Percentiles rank a stretch among this genome's conserved stretches.
Conservation (phyloP, 2,329 filamentous ascomycete genomes). For the Davidsoniella neocaledoniae region DNA sequence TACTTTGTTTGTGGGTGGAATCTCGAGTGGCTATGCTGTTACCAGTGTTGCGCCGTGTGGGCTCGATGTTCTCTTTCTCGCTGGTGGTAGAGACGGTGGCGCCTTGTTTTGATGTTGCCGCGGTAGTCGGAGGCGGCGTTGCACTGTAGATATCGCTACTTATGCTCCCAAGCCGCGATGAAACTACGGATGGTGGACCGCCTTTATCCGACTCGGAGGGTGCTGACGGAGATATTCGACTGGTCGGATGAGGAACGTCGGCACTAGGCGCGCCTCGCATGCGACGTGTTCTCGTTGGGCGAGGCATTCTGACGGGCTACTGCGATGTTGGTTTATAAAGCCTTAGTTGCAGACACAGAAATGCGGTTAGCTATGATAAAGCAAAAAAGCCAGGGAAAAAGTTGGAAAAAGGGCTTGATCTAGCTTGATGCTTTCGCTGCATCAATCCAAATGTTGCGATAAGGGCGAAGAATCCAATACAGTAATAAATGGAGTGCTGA, state of each 20-base stretch:
- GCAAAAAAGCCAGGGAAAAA: too few relatives aligned
- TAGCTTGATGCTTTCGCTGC: too few relatives aligned
- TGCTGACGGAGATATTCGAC: background rate
- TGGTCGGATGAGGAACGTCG: conserved; percentile 4
- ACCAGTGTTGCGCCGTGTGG: background rate
- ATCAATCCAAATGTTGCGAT: too few relatives aligned
- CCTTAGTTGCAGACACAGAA: too few relatives aligned
- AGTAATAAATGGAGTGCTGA: too few relatives aligned
- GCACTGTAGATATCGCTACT: conserved; percentile 12
- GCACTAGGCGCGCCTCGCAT: conserved; percentile 10
- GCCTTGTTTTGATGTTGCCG: background rate
- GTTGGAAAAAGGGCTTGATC: too few relatives aligned
- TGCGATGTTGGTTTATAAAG: too few relatives aligned
- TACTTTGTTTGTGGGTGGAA: background rate
- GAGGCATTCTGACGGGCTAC: conserved; percentile 10
- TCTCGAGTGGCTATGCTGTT: background rate
- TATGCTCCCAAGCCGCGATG: conserved; percentile 12
- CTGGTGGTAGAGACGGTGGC: background rate
- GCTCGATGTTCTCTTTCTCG: conserved; percentile 9
- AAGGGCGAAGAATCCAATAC: too few relatives aligned
- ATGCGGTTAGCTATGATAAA: too few relatives aligned
- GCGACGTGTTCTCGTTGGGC: conserved; percentile 13
- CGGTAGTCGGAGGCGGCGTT: conserved; percentile 7
- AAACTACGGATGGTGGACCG: conserved; percentile 15
- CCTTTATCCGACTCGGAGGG: background rate